These are phyloP conservation scores for Tardiomyces depauwii DNA, from an alignment of 1,139 yeast species.

Conservation along the genomic window DNA sequence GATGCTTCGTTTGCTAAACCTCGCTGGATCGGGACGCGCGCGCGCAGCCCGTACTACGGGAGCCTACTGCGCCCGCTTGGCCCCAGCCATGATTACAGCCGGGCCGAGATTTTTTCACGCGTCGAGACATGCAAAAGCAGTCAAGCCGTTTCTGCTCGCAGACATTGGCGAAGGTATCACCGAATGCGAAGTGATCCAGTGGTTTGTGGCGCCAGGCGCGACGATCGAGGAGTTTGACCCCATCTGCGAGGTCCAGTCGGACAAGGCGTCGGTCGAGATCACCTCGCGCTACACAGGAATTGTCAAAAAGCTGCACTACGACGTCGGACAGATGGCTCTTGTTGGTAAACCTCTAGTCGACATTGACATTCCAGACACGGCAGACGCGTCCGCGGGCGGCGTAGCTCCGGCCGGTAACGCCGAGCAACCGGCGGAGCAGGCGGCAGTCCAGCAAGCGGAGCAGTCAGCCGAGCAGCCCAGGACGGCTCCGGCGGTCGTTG, in stretches of 20 bases:
- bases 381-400: conserved; percentile 7
- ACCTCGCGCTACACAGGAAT: conserved; percentile 26
- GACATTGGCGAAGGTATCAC: conserved; percentile 29
- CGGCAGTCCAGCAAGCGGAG: conserved; percentile 1
- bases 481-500: conserved; percentile 1
- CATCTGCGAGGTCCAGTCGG: conserved; percentile 27
- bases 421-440: background rate
- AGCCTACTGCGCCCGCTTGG: no score
- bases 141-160: conserved; percentile 24
- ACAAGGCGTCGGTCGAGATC: conserved; percentile 28
- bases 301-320: conserved; percentile 23
- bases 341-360: conserved; percentile 26
- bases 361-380: conserved; percentile 18
- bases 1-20: no score
- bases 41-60: no score
- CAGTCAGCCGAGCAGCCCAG: conserved; percentile 1
- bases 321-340: conserved; percentile 27
- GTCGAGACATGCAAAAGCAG: background rate
- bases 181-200: conserved; percentile 28
- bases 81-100: no score
- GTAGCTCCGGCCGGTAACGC: conserved; percentile 3
- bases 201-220: conserved; percentile 29
- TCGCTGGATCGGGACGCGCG: no score
- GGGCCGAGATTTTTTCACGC: no score
- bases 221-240: conserved; percentile 26